Conservation (phyloP, 257 asterid species). For the Solanum neorickii region DNA sequence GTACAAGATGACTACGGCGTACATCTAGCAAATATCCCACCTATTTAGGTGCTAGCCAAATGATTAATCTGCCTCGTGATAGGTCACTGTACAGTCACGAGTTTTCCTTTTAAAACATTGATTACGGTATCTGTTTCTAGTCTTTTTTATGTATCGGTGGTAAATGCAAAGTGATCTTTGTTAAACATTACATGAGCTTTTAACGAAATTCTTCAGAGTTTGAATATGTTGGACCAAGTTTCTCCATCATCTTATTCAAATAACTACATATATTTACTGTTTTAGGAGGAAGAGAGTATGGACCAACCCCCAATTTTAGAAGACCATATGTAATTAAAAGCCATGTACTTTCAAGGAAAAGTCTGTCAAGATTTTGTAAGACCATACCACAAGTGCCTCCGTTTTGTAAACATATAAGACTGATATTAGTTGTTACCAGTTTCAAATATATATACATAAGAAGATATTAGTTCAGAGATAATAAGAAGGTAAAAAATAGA, state of each 20-base stretch:
- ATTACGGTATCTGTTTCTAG: neutral
- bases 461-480: neutral
- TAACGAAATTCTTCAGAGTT: neutral
- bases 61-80: neutral
- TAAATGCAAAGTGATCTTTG: neutral
- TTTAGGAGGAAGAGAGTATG: neutral
- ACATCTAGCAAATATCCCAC: neutral
- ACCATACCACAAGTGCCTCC: neutral
- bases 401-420: neutral
- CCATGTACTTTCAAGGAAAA: neutral
- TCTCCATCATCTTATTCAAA: neutral
- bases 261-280: neutral
- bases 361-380: neutral
- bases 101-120: neutral
- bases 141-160: neutral
- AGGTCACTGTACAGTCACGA: neutral
- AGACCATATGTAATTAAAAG: neutral
- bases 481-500: no score
- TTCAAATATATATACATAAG: neutral
- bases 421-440: neutral
- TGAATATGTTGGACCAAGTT: neutral
- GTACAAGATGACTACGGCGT: neutral
- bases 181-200: neutral
- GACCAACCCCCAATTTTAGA: neutral
- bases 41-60: neutral